Conservation (phyloP, 1,139 yeast species). For the Diutina neorugosa region DNA sequence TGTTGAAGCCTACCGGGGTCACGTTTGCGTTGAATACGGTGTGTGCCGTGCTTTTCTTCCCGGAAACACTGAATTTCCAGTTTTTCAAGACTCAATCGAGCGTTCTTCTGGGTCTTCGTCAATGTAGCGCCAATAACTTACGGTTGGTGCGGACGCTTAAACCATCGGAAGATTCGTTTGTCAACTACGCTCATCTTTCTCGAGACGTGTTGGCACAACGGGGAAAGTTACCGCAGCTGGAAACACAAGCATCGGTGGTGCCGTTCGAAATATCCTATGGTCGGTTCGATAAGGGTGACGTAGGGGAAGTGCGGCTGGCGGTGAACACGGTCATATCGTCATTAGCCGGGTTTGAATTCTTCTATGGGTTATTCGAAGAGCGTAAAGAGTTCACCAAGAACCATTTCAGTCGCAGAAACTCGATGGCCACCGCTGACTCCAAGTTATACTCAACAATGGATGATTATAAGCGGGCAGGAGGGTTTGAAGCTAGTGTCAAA, state of each 20-base stretch:
- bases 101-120: not conserved
- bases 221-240: not conserved
- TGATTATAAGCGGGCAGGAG: not conserved
- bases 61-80: slow-evolving; percentile 18
- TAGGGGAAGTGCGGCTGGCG: not conserved
- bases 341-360: not conserved
- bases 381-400: not conserved
- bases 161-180: slow-evolving; percentile 18
- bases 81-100: slow-evolving; percentile 9
- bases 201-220: slow-evolving; percentile 1
- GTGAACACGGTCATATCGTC: not conserved
- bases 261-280: not conserved
- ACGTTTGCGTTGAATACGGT: slow-evolving; percentile 14
- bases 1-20: slow-evolving; percentile 18
- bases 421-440: not conserved
- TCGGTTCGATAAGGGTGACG: slow-evolving; percentile 1
- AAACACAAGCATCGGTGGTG: not conserved
- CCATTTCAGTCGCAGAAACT: not conserved
- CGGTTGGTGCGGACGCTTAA: slow-evolving; percentile 16
- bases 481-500: not conserved
- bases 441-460: not conserved
- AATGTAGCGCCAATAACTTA: slow-evolving; percentile 11
- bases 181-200: slow-evolving; percentile 5
- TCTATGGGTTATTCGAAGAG: not conserved
- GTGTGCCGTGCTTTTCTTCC: slow-evolving; percentile 16